Percentiles rank a stretch among this genome's conserved stretches.
Evolutionary conservation across 2,329 filamentous ascomycete species (phyloP).

Genomic region (Hortaea werneckii): DNA sequence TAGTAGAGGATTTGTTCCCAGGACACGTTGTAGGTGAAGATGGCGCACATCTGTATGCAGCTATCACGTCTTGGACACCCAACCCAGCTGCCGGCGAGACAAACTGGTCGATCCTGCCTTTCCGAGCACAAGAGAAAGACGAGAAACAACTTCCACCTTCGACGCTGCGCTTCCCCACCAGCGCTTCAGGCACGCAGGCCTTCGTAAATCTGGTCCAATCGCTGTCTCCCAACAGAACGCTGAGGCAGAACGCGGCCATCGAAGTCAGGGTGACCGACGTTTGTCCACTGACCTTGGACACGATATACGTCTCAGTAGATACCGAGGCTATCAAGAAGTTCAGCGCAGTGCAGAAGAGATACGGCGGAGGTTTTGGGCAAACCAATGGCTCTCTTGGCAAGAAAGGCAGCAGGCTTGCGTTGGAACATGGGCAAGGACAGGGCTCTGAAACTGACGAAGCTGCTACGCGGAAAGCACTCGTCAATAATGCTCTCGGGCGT

Average conservation of each 20-base stretch:
- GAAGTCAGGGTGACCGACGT: conserved; percentile 79
- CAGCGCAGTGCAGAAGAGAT: conserved; percentile 73
- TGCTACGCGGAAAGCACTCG: conserved; percentile 21
- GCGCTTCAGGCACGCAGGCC: conserved; percentile 63
- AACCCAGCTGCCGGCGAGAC: conserved; percentile 46
- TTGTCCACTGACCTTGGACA: conserved; percentile 67
- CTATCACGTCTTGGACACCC: conserved; percentile 64
- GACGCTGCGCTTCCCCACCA: conserved; percentile 68
- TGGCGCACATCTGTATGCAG: conserved; percentile 47
- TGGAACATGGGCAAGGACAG: conserved; percentile 7
- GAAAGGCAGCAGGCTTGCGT: conserved; percentile 14
- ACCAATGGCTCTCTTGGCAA: conserved; percentile 18
- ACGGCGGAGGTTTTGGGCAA: conserved; percentile 52
- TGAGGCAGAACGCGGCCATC: conserved; percentile 63
- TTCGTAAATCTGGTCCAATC: conserved; percentile 66
- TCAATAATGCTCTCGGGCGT: conserved; percentile 64
- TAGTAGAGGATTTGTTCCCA: conserved; percentile 74
- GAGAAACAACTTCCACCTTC: conserved; percentile 59
- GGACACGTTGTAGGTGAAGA: neutral
- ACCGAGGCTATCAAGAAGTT: conserved; percentile 67
- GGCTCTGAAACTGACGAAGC: conserved; percentile 6
- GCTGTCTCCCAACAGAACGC: conserved; percentile 62
- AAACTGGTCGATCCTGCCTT: conserved; percentile 83
- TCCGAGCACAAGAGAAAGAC: conserved; percentile 30
- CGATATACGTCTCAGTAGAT: conserved; percentile 78